These are phyloP conservation scores for Lasiosphaeria hispida DNA, from an alignment of 495 filamentous ascomycete species.

Conservation along the genomic window DNA sequence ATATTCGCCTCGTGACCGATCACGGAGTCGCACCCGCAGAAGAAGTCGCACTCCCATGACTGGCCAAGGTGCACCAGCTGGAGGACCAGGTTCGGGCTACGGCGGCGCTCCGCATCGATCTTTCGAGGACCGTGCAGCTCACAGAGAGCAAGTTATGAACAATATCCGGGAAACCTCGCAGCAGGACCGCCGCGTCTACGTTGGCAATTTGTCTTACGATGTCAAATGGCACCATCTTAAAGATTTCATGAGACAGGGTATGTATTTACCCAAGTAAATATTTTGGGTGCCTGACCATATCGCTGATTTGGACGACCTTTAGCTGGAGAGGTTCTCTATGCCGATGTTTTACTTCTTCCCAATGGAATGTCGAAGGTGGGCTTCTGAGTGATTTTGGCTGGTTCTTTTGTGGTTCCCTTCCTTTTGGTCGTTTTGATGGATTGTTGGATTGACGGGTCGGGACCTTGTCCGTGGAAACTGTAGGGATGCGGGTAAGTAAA, in stretches of 20 bases:
- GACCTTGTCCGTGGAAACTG: slow-evolving; percentile 83
- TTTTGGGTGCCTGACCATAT: slow-evolving; percentile 12
- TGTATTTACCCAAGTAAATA: slow-evolving; percentile 35
- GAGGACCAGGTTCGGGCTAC: slow-evolving; percentile 55
- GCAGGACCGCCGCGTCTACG: slow-evolving; percentile 98
- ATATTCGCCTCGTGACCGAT: slow-evolving; percentile 90
- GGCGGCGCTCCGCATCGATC: slow-evolving; percentile 67
- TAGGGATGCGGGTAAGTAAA: slow-evolving; percentile 98
- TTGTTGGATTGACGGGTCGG: slow-evolving; percentile 99
- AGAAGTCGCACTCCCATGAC: slow-evolving; percentile 85
- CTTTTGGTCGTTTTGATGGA: slow-evolving; percentile 79
- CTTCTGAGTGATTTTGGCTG: slow-evolving; percentile 85
- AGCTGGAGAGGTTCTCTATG: slow-evolving; percentile 99
- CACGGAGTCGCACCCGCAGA: slow-evolving; percentile 68
- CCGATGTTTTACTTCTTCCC: slow-evolving; percentile 98
- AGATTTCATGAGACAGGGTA: slow-evolving; percentile 99
- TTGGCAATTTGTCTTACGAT: slow-evolving; percentile 98
- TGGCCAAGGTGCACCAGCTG: slow-evolving; percentile 65
- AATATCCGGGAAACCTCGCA: slow-evolving; percentile 89
- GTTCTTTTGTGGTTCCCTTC: slow-evolving; percentile 68
- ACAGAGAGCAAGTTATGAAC: slow-evolving; percentile 95
- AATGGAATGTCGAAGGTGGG: slow-evolving; percentile 99
- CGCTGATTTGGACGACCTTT: slow-evolving; percentile 25
- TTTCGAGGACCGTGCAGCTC: slow-evolving; percentile 78
- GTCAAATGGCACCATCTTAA: slow-evolving; percentile 99